Evolutionary conservation across 176 grass and related monocot genomes (phyloP), one percentile per base, ranked within the genome.

Genomic region (Poa pratensis): DNA sequence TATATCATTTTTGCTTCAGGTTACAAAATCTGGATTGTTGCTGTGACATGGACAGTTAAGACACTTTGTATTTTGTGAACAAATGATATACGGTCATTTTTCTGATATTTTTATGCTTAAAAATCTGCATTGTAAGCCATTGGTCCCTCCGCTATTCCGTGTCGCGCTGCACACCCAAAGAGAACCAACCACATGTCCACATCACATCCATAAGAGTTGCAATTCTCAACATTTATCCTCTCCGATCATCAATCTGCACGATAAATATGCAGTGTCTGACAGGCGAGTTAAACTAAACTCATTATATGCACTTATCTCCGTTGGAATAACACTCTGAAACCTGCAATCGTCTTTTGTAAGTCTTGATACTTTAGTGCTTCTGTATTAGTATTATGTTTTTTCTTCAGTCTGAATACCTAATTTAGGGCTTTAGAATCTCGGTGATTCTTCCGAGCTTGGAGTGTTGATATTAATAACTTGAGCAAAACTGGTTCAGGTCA

Each of bases 401-500:
- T 7, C 20, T 55, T 42, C 40, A 39, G 34, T 45, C 54, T 57
- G 35, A 39, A 52, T 5, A 28, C 55, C 40, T 62, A 49, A 69
- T 71, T 39, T 63, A 39, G 6, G 15, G 27, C 1, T 49, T 60
- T 86, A 39, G 28, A 51, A 51, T 15, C 37, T 53, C 65, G 43
- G 9, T 86, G n/a, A 62, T 45, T 35, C 45, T 77, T 80, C 39
- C 9, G 28, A 48, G 8, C 32, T 40, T 86, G 54, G 5, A 52
- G 15, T 73, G 63, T 80, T 55, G 30, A 74, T 10, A 83, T 58
- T 83, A 35, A 80, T 63, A 60, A 79, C 27, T 57, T 69, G 68
- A 37, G 42, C 37, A 30, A 39, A 87, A 51, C 23, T 81, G 20
- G 3, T 93, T 69, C 72, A 98, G 93, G 87, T 93, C 0, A 89